Percentiles rank a stretch among this genome's conserved stretches.
Conservation (phyloP, 78 protist species). For the Dictyostelium citrinum region DNA sequence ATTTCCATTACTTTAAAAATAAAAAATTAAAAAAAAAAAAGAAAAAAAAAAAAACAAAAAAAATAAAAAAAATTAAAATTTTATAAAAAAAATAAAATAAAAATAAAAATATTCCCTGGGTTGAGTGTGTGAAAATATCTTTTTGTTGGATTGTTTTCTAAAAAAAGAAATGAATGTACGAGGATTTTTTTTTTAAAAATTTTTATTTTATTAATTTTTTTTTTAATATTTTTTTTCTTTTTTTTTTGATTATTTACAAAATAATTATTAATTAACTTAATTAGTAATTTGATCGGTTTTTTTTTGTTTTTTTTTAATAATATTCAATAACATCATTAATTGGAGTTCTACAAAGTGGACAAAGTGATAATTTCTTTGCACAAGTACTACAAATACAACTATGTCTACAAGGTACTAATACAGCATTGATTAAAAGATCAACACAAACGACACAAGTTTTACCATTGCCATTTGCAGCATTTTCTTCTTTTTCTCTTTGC, state of each 20-base stretch:
- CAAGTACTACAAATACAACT: constrained; percentile 56
- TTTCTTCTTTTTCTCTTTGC: constrained; percentile 61
- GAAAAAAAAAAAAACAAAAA: not conserved
- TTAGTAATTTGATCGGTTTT: not conserved
- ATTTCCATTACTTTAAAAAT: not conserved
- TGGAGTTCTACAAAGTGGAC: constrained; percentile 55
- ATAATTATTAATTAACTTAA: not conserved
- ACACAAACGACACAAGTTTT: constrained; percentile 41
- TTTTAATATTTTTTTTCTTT: not conserved
- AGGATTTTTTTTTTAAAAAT: no score
- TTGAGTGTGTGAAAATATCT: no score
- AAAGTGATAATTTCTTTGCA: not conserved
- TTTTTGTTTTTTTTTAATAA: not conserved
- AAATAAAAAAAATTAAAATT: no score
- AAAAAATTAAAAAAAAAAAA: not conserved
- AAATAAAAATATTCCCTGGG: no score
- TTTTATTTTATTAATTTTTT: no score
- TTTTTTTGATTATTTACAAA: not conserved
- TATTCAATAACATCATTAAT: constrained; percentile 35
- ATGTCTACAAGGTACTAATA: constrained; percentile 51
- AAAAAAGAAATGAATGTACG: no score
- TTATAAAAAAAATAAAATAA: no score
- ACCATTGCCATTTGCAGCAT: not conserved
- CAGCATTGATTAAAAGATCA: constrained; percentile 4
- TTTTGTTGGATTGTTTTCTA: no score